Percentiles rank a stretch among this genome's conserved stretches.
phyloP scores from a whole-genome alignment of 2,329 filamentous ascomycete genomes.

The Alternaria sp. region DNA sequence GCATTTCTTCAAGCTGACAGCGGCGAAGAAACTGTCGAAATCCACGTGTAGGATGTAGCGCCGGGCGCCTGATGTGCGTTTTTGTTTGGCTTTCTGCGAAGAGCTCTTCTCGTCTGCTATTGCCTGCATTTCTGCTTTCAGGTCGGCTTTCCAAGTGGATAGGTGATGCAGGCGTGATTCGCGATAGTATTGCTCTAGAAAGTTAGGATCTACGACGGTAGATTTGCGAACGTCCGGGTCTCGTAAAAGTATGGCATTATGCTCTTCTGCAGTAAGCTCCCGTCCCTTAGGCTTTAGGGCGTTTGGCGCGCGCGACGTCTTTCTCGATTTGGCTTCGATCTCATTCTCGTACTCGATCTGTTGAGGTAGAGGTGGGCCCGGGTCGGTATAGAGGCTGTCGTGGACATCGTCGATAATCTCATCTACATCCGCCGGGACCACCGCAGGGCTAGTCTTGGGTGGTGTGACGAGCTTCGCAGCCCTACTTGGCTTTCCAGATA shows the following conservation, averaged over 20 bases:
- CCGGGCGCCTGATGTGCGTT: slow-evolving; percentile 69
- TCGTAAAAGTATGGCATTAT: slow-evolving; percentile 84
- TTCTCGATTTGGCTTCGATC: slow-evolving; percentile 12
- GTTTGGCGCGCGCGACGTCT: slow-evolving; percentile 5
- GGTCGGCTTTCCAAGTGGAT: slow-evolving; percentile 93
- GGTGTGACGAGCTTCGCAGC: slow-evolving; percentile 35
- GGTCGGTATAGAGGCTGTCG: slow-evolving; percentile 36
- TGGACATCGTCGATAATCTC: slow-evolving; percentile 25
- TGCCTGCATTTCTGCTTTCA: slow-evolving; percentile 88
- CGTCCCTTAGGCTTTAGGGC: slow-evolving; percentile 9
- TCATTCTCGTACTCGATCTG: slow-evolving; percentile 7
- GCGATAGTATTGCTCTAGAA: slow-evolving; percentile 92
- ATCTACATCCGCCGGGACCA: slow-evolving; percentile 17
- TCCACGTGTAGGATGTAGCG: slow-evolving; percentile 94
- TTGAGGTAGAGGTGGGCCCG: slow-evolving; percentile 23
- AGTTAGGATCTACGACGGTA: slow-evolving; percentile 90
- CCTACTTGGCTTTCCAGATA: slow-evolving; percentile 10
- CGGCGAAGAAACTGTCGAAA: slow-evolving; percentile 98
- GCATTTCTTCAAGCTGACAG: slow-evolving; percentile 82
- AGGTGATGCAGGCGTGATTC: slow-evolving; percentile 95
- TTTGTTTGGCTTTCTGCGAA: slow-evolving; percentile 60
- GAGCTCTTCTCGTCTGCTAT: slow-evolving; percentile 74
- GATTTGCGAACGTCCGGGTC: slow-evolving; percentile 89
- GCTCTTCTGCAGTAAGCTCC: slow-evolving; percentile 84
- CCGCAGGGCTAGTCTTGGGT: slow-evolving; percentile 41